phyloP scores from a whole-genome alignment of 2,329 filamentous ascomycete genomes.

The Curvularia lunata region DNA sequence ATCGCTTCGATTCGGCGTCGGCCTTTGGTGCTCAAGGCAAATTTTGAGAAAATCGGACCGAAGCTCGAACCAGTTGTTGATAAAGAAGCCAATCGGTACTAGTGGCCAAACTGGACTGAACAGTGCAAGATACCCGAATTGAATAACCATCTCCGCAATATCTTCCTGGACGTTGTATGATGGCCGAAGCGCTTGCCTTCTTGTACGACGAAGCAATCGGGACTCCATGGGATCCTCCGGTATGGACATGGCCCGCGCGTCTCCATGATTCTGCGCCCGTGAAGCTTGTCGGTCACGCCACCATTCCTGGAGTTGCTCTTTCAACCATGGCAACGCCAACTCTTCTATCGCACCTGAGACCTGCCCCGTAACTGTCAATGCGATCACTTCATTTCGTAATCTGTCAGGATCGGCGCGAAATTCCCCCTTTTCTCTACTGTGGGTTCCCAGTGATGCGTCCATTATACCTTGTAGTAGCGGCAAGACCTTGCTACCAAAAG shows the following conservation, averaged over 20 bases:
- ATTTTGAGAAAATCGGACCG: constrained; percentile 46
- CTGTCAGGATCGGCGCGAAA: constrained; percentile 40
- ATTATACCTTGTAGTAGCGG: constrained; percentile 32
- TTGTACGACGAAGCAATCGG: constrained; percentile 37
- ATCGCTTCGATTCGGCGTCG: constrained; percentile 36
- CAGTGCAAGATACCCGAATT: constrained; percentile 45
- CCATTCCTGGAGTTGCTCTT: constrained; percentile 37
- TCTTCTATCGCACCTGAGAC: constrained; percentile 40
- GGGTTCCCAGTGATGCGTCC: constrained; percentile 20
- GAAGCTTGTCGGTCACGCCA: constrained; percentile 36
- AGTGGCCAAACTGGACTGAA: constrained; percentile 47
- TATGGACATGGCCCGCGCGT: constrained; percentile 3
- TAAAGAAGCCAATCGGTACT: constrained; percentile 44
- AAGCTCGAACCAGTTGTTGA: constrained; percentile 48
- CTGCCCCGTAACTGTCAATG: constrained; percentile 44
- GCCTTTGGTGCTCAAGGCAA: constrained; percentile 41
- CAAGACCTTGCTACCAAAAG: constrained; percentile 36
- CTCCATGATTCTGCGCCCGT: constrained; percentile 1
- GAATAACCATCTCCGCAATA: constrained; percentile 45
- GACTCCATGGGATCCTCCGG: constrained; percentile 39
- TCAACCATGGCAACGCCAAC: constrained; percentile 39
- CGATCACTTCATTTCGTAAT: constrained; percentile 44
- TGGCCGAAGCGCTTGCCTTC: constrained; percentile 38
- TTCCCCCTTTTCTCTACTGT: constrained; percentile 15
- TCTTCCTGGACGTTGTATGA: constrained; percentile 47